Conservation (phyloP, 2,329 filamentous ascomycete genomes). For the Raffaelea ambrosiae region DNA sequence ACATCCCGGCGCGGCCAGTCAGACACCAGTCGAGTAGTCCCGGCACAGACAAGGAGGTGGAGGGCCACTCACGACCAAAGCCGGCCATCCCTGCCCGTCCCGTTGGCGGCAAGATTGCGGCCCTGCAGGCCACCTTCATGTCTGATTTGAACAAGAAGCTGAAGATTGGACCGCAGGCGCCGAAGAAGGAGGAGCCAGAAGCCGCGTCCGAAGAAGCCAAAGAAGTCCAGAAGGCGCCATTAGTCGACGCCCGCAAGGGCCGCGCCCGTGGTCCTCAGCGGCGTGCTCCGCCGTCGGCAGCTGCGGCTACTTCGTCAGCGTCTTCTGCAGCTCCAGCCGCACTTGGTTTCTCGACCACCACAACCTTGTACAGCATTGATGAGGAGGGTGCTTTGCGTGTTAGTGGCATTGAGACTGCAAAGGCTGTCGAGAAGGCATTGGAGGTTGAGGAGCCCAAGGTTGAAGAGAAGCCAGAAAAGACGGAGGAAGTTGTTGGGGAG, state of each 20-base stretch:
- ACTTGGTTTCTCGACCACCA: conserved; percentile 37
- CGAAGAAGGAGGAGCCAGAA: conserved; percentile 57
- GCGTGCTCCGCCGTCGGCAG: conserved; percentile 25
- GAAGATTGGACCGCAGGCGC: conserved; percentile 72
- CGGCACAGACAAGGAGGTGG: conserved; percentile 29
- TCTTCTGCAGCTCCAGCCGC: conserved; percentile 8
- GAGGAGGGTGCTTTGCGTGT: conserved; percentile 38
- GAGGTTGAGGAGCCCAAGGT: not conserved
- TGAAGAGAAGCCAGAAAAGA: not conserved
- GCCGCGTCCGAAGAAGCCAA: conserved; percentile 47
- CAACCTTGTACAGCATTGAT: conserved; percentile 44
- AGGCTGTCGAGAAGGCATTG: not conserved
- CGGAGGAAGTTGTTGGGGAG: not conserved
- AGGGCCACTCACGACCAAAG: conserved; percentile 42
- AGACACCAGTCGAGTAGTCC: conserved; percentile 30
- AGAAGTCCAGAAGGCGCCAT: conserved; percentile 64
- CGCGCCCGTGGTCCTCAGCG: conserved; percentile 77
- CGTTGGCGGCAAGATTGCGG: conserved; percentile 77
- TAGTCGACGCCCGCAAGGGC: conserved; percentile 83
- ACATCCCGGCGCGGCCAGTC: conserved; percentile 51
- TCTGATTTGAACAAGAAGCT: conserved; percentile 86
- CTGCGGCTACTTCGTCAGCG: conserved; percentile 23
- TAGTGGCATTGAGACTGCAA: not conserved
- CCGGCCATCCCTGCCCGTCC: conserved; percentile 74
- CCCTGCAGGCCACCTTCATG: conserved; percentile 85